A percentile compares a stretch with the other conserved stretches of the same genome.
phyloP scores from a whole-genome alignment of 768 basidiomycete species.

The Dendrothele bispora region DNA sequence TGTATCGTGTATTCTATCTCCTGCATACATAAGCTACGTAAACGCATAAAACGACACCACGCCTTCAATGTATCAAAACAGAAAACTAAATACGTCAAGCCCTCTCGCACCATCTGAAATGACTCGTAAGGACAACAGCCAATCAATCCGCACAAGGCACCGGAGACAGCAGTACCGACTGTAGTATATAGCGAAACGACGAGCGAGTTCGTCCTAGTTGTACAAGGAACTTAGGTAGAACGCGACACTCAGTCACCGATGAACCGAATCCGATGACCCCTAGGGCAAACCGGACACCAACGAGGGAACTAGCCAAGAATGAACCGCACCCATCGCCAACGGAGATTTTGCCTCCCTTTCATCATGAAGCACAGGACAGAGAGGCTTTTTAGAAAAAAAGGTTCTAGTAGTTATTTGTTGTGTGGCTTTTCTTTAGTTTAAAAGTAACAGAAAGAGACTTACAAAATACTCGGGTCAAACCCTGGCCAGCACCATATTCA shows the following conservation, averaged over 20 bases:
- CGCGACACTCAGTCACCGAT: conserved; percentile 34
- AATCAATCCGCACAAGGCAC: conserved; percentile 24
- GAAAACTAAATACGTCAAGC: conserved; percentile 23
- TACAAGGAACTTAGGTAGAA: conserved; percentile 22
- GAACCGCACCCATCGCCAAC: conserved; percentile 22
- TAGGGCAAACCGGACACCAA: conserved; percentile 22
- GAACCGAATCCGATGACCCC: conserved; percentile 37
- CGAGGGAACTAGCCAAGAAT: conserved; percentile 20
- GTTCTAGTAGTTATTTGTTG: too few species aligned
- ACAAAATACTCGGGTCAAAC: conserved; percentile 16
- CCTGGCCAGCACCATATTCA: conserved; percentile 21
- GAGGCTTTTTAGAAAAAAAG: conserved; percentile 9
- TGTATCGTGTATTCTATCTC: too few species aligned
- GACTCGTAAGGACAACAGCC: conserved; percentile 18
- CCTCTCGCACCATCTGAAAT: conserved; percentile 17
- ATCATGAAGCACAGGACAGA: conserved; percentile 18
- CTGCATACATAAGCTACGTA: too few species aligned
- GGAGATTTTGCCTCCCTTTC: conserved; percentile 29
- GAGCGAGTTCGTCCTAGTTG: conserved; percentile 10
- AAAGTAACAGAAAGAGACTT: neutral
- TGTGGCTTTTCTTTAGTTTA: too few species aligned
- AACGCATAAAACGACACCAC: conserved; percentile 17
- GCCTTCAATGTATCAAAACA: conserved; percentile 29
- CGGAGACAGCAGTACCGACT: conserved; percentile 13
- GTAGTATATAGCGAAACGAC: conserved; percentile 12